Evolutionary conservation across 805 yeast genomes (phyloP).

Genomic region (Ogataea thermomethanolica): DNA sequence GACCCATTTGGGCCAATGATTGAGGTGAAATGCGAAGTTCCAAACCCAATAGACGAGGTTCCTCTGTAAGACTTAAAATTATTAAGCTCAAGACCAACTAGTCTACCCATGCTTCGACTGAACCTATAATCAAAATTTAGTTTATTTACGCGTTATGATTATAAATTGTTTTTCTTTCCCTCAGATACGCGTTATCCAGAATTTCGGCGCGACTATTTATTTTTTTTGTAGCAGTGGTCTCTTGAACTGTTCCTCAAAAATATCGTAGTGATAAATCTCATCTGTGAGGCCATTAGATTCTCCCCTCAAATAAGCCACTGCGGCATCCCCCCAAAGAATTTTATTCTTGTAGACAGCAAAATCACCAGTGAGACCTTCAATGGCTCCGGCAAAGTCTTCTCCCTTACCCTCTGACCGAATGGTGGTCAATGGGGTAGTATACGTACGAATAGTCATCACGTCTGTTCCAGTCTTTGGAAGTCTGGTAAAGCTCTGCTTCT

Average conservation of each 20-base stretch:
- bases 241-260: conserved; percentile 8
- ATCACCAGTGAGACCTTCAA: conserved; percentile 57
- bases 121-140: neutral
- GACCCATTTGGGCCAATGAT: conserved; percentile 99
- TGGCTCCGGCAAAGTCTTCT: conserved; percentile 57
- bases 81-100: conserved; percentile 70
- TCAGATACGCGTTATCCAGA: neutral
- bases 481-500: conserved; percentile 54
- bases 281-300: conserved; percentile 35
- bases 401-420: conserved; percentile 41
- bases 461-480: conserved; percentile 46
- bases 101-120: conserved; percentile 62
- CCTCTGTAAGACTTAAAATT: conserved; percentile 94
- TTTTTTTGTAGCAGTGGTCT: neutral
- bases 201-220: conserved; percentile 1
- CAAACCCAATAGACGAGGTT: conserved; percentile 72
- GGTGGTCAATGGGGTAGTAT: conserved; percentile 48
- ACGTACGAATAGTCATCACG: conserved; percentile 55
- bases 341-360: conserved; percentile 61
- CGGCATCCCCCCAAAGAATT: conserved; percentile 69
- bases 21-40: conserved; percentile 77
- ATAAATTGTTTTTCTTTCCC: neutral
- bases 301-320: conserved; percentile 38
- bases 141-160: conserved; percentile 6
- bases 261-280: conserved; percentile 22